phyloP scores from a whole-genome alignment of 192 early-diverging fungal species.

The Lobosporangium transversale region DNA sequence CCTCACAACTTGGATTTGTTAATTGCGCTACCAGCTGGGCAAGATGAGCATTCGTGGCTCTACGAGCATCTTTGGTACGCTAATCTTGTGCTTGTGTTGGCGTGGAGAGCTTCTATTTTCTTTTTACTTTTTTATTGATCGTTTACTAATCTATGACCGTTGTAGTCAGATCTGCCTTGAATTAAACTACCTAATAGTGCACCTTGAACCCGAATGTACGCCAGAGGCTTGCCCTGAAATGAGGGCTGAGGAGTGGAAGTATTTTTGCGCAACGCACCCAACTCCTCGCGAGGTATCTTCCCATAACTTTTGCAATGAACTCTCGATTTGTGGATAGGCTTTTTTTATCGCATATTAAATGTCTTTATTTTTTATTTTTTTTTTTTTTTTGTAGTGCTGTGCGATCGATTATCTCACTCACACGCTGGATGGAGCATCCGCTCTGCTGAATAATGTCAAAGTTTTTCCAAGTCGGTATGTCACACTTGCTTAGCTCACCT shows the following conservation, averaged over 20 bases:
- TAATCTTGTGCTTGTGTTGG: background rate
- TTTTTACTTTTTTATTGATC: background rate
- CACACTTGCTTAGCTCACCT: too few relatives aligned
- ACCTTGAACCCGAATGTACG: slow-evolving; percentile 82
- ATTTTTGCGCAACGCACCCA: slow-evolving; percentile 92
- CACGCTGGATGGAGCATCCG: slow-evolving; percentile 90
- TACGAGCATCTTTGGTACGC: slow-evolving; percentile 88
- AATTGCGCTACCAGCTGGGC: slow-evolving; percentile 67
- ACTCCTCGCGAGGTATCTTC: slow-evolving; percentile 72
- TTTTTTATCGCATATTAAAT: too few relatives aligned
- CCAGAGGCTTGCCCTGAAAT: slow-evolving; percentile 85
- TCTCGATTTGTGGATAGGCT: too few relatives aligned
- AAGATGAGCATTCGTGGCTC: slow-evolving; percentile 80
- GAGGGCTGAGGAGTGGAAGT: slow-evolving; percentile 92
- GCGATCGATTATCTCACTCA: slow-evolving; percentile 95
- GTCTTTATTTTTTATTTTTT: background rate
- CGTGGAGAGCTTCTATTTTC: background rate
- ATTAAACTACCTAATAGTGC: slow-evolving; percentile 78
- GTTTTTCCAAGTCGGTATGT: slow-evolving; percentile 79
- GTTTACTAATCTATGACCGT: too few relatives aligned
- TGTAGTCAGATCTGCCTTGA: slow-evolving; percentile 86
- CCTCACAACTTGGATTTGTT: slow-evolving; percentile 69
- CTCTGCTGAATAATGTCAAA: slow-evolving; percentile 78
- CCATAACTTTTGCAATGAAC: too few relatives aligned
- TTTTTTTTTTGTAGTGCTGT: slow-evolving; percentile 67